phyloP scores from a whole-genome alignment of 2,329 filamentous ascomycete species.

The Pestalotiopsis sp. region DNA sequence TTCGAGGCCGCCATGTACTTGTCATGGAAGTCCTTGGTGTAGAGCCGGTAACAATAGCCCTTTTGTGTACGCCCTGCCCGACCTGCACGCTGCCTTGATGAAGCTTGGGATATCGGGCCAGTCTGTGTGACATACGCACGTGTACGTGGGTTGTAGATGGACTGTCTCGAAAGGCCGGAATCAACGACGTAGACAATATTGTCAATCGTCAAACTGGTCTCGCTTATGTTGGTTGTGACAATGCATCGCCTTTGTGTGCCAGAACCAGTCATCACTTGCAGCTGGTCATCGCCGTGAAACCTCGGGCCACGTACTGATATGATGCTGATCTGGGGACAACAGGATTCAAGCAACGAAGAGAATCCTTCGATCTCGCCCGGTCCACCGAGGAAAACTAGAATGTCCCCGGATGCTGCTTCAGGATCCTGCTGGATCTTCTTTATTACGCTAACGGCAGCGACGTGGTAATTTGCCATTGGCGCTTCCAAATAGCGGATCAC shows the following conservation, averaged over 20 bases:
- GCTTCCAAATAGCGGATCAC: too few species aligned
- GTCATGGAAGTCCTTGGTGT: not conserved
- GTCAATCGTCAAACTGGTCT: constrained; percentile 41
- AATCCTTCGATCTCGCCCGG: not conserved
- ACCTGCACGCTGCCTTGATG: not conserved
- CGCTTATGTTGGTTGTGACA: constrained; percentile 40
- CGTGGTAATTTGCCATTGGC: not conserved
- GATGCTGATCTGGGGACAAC: not conserved
- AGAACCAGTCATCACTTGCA: not conserved
- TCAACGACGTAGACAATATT: constrained; percentile 54
- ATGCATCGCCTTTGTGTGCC: constrained; percentile 34
- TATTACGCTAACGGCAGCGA: not conserved
- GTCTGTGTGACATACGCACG: constrained; percentile 26
- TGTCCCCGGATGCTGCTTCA: not conserved
- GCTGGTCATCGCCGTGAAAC: not conserved
- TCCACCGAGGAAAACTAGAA: not conserved
- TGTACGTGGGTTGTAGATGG: constrained; percentile 42
- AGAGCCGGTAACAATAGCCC: not conserved
- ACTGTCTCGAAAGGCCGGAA: constrained; percentile 38
- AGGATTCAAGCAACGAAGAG: not conserved
- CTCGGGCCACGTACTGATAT: not conserved
- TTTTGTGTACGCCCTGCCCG: not conserved
- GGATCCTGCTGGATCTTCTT: not conserved
- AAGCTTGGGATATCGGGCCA: not conserved
- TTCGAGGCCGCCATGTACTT: not conserved